Base-by-base conservation (phyloP, 1,284 basidiomycete species). In the Dichomitus squalens region DNA sequence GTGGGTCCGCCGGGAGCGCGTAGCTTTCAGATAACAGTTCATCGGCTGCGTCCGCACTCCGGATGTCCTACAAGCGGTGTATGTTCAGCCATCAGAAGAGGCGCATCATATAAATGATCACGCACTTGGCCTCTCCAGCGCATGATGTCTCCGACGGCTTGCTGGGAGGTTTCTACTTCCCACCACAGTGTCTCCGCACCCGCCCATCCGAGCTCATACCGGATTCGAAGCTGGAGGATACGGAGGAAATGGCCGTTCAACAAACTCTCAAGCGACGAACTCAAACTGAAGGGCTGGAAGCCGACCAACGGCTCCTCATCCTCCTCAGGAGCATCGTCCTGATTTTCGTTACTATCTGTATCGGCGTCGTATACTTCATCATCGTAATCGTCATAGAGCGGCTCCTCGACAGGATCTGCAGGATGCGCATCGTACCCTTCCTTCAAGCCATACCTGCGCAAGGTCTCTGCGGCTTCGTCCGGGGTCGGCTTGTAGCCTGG, bases 281-380 rank as follows among this genome's bases (percentile, higher is more conserved):
- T 86, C 67, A 87, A 70, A 67, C 84, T 84, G 67, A 86, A 85
- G 35, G 73, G 71, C 54, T 80, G 79, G 64, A 87, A 86, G 21
- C 66, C 56, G n/a, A 20, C 36, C 20, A 29, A 59, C 7, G 55
- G 49, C 14, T 55, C 43, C 21, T 36, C 44, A 20, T 49, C 23
- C 7, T 55, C 20, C 11, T 40, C 52, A 4, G 11, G 18, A 27
- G 23, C 3, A 7, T 58, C 48, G 16, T 39, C 52, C n/a, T 50
- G 38, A 25, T 51, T 48, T 35, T 59, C 65, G 33, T 49, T 52
- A 34, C 52, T 53, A 14, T 53, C 48, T 3, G 7, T n/a, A 6
- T 58, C 41, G 20, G 64, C 40, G 7, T 57, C 54, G 23, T 62
- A 63, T 5, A 57, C 49, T 27, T 60, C 58, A 25, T 67, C 66